Conservation (phyloP, 73 alveolate species). For the Durusdinium trenchii region DNA sequence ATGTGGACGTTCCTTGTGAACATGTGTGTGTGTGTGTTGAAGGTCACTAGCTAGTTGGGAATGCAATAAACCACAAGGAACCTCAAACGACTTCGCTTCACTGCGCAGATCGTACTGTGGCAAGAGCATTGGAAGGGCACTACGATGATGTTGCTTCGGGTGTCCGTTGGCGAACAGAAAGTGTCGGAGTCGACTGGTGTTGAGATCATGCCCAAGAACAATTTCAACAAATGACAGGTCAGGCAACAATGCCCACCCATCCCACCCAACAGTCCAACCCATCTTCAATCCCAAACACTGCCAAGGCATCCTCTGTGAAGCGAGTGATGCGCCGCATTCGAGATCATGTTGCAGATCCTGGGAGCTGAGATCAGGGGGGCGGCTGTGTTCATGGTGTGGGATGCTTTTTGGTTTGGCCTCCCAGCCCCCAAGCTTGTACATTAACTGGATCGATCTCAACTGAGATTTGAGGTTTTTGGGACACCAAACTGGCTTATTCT, state of each 20-base stretch:
- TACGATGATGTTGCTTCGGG: constrained; percentile 9
- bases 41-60: background rate
- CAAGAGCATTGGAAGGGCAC: background rate
- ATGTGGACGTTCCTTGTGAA: background rate
- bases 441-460: background rate
- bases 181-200: background rate
- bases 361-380: background rate
- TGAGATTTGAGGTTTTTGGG: background rate
- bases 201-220: background rate
- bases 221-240: background rate
- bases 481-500: too few relatives aligned
- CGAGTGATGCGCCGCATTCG: constrained; percentile 14
- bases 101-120: background rate
- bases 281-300: background rate
- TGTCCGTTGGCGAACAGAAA: background rate
- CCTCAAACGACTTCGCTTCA: background rate
- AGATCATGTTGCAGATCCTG: background rate
- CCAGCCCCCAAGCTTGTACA: background rate
- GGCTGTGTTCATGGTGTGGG: background rate
- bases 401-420: background rate
- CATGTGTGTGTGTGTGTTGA: background rate
- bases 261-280: background rate
- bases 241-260: background rate
- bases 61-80: background rate
- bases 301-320: background rate